Evolutionary conservation across 768 basidiomycete species (phyloP), one percentile per base, ranked within the genome.

Genomic region (Mycena pura): DNA sequence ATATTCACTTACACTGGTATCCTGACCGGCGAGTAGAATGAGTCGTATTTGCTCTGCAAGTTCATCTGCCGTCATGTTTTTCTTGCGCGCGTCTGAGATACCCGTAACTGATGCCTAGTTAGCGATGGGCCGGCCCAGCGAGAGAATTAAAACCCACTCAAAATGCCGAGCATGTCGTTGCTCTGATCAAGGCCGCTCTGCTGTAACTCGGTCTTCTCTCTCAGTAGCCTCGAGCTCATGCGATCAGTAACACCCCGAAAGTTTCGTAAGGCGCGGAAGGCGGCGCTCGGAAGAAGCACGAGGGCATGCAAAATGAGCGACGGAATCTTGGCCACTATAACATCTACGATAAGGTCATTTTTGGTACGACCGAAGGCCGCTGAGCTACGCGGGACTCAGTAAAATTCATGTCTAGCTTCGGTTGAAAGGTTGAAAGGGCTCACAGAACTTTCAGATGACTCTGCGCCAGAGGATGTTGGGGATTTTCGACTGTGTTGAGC

Each of bases 81-180:
- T 29, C 50, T 41, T 45, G 46, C 58, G 47, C 34, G 48, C 40
- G 5, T 46, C 46, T 7, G 28, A 51, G 14, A 60, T 27, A 24
- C 54, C 58, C n/a, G 46, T 46, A 10, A 64, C 63, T 64, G 19
- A n/a, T n/a, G n/a, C n/a, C n/a, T 21, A 31, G 31, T 21, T 7
- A 13, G 25, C 1, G 1, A 34, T n/a, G n/a, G n/a, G n/a, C n/a
- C n/a, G n/a, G n/a, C n/a, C n/a, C n/a, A n/a, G n/a, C n/a, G n/a
- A n/a, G n/a, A n/a, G n/a, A n/a, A n/a, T n/a, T n/a, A n/a, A n/a
- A 38, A 47, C 31, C 19, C 36, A 64, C 63, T 60, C 15, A 64
- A 31, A 24, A 64, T 57, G 19, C 63, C 48, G 21, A 64, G 41
- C 22, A 64, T 51, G 41, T 64, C 63, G 29, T 46, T 53, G 29